These are phyloP conservation scores for Pythium rishiriense DNA, from an alignment of 352 stramenopile species.

Conservation along the genomic window DNA sequence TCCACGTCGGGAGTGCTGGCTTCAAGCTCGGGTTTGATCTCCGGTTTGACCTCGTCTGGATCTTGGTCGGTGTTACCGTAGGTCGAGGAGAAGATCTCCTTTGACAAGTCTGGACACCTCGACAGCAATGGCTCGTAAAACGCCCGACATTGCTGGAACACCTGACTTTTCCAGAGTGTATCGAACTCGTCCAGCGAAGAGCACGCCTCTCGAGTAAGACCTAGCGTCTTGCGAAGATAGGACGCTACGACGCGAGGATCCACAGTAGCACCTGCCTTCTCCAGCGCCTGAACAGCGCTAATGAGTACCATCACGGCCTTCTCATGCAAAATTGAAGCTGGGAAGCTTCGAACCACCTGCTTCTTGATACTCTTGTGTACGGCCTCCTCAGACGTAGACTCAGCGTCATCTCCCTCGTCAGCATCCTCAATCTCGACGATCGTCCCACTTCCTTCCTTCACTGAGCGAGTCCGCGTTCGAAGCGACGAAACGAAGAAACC, in stretches of 20 bases:
- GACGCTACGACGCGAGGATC: constrained; percentile 33
- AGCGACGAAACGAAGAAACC: constrained; percentile 60
- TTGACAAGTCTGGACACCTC: constrained; percentile 36
- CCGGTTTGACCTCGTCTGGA: constrained; percentile 15
- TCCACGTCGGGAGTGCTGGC: neutral
- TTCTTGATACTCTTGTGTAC: constrained; percentile 21
- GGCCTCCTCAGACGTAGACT: constrained; percentile 9
- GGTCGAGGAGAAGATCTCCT: constrained; percentile 29
- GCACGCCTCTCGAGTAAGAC: constrained; percentile 41
- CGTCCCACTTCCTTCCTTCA: constrained; percentile 31
- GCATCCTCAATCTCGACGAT: constrained; percentile 38
- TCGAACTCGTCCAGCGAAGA: constrained; percentile 61
- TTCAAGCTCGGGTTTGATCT: neutral
- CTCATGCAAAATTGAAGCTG: constrained; percentile 59
- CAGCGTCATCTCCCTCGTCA: constrained; percentile 30
- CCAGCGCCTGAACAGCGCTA: constrained; percentile 41
- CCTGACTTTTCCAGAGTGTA: constrained; percentile 53
- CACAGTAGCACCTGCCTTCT: constrained; percentile 37
- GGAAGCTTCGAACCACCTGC: constrained; percentile 46
- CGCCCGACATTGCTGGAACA: constrained; percentile 52
- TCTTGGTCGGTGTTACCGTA: neutral
- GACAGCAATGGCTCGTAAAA: constrained; percentile 63
- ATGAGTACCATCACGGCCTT: constrained; percentile 60
- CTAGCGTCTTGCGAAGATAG: constrained; percentile 53
- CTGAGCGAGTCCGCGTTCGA: constrained; percentile 30